Evolutionary conservation across 129 eudicot genomes (phyloP).

Genomic region (Pulicaria dysenterica): DNA sequence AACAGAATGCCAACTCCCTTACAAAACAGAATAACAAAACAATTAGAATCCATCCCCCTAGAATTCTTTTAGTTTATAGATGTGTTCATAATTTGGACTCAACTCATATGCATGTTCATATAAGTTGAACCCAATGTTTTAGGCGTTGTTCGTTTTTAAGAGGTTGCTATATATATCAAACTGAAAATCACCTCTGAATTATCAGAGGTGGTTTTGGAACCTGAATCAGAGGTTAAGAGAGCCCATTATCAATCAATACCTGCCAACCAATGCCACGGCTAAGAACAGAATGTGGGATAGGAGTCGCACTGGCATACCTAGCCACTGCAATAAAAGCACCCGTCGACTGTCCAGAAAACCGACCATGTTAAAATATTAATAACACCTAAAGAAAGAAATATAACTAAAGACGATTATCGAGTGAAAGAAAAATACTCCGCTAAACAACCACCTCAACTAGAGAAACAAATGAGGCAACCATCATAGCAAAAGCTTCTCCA

Average conservation of each 20-base stretch:
- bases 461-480: constrained; percentile 90
- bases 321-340: constrained; percentile 86
- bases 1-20: constrained; percentile 91
- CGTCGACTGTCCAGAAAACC: constrained; percentile 64
- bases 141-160: too few species aligned
- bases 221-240: too few species aligned
- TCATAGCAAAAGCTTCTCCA: constrained; percentile 99
- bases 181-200: too few species aligned
- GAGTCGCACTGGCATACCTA: constrained; percentile 96
- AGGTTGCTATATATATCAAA: too few species aligned
- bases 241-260: constrained; percentile 41
- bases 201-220: too few species aligned
- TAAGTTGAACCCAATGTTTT: too few species aligned
- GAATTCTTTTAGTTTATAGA: too few species aligned
- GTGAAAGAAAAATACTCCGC: background rate
- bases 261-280: constrained; percentile 99
- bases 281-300: constrained; percentile 87
- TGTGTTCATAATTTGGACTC: too few species aligned
- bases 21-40: constrained; percentile 4
- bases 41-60: background rate
- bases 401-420: background rate
- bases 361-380: background rate
- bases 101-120: too few species aligned
- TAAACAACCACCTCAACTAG: constrained; percentile 80
- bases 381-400: background rate